A percentile compares a stretch with the other conserved stretches of the same genome.
Conservation (phyloP, 176 grass and related monocot genomes). For the Zea luxurians region DNA sequence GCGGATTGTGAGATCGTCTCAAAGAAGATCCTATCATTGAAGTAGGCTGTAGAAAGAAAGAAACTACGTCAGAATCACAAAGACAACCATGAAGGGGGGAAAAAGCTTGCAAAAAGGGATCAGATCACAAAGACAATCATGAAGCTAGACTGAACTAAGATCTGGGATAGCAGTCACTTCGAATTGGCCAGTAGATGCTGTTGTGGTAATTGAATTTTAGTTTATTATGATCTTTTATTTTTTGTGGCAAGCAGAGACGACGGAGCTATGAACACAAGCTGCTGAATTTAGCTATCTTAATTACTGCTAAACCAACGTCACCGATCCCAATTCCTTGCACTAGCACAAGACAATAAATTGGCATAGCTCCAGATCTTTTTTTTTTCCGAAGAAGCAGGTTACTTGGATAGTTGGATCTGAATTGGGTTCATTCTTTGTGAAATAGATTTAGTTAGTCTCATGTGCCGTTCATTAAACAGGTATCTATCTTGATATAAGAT, state of each 20-base stretch:
- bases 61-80: conserved; percentile 16
- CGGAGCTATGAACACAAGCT: not conserved
- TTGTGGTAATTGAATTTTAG: too few species aligned
- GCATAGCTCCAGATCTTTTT: not conserved
- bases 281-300: not conserved
- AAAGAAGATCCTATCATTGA: conserved; percentile 81
- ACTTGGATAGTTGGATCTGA: conserved; percentile 37
- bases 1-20: conserved; percentile 87
- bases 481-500: not conserved
- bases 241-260: not conserved
- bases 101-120: not conserved
- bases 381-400: not conserved
- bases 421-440: not conserved
- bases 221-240: not conserved
- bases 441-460: conserved; percentile 7
- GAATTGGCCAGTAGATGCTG: too few species aligned
- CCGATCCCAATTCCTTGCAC: not conserved
- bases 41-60: conserved; percentile 61
- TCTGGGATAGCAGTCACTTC: too few species aligned
- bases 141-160: too few species aligned
- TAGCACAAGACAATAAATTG: not conserved
- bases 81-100: not conserved
- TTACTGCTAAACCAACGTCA: not conserved
- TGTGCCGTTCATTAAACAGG: conserved; percentile 1
- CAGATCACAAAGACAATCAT: not conserved